A percentile compares a stretch with the other conserved stretches of the same genome.
Conservation (phyloP, 768 basidiomycete genomes). For the Cystofilobasidium bisporidii region DNA sequence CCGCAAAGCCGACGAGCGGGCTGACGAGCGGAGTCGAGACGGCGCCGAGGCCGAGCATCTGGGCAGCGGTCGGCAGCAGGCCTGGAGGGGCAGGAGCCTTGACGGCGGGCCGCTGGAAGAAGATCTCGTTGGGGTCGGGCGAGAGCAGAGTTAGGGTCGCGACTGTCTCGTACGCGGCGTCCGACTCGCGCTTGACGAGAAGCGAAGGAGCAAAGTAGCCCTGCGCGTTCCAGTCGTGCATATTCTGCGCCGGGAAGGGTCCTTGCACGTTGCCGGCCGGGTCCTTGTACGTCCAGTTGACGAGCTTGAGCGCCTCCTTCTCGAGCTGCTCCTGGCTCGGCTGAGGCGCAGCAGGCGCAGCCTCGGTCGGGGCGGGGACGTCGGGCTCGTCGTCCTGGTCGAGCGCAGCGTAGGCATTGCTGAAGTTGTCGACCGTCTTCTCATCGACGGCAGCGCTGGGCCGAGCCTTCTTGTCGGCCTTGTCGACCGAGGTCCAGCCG, state of each 20-base stretch:
- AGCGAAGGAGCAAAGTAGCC: constrained; percentile 78
- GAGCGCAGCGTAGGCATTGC: constrained; percentile 27
- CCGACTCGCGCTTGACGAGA: constrained; percentile 61
- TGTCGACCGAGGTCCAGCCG: constrained; percentile 25
- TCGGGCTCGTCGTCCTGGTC: constrained; percentile 21
- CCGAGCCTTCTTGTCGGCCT: background rate
- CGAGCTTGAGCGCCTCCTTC: constrained; percentile 13
- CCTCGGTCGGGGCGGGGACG: background rate
- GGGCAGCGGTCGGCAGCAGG: constrained; percentile 6
- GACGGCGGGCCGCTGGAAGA: constrained; percentile 23
- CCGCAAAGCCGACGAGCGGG: background rate
- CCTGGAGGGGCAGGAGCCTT: constrained; percentile 20
- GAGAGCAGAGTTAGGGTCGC: constrained; percentile 27
- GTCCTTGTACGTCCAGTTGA: constrained; percentile 84
- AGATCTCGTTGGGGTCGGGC: constrained; percentile 13
- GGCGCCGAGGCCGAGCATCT: constrained; percentile 9
- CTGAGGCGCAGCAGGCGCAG: constrained; percentile 10
- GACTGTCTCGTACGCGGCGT: constrained; percentile 39
- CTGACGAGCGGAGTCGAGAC: constrained; percentile 12
- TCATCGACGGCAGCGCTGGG: background rate
- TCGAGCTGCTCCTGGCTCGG: constrained; percentile 8
- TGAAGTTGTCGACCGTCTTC: constrained; percentile 4
- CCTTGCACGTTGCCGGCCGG: constrained; percentile 88
- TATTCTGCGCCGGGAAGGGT: constrained; percentile 74
- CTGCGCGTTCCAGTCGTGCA: constrained; percentile 91